Conservation (phyloP, 192 early-diverging fungal genomes). For the Dispira simplex region DNA sequence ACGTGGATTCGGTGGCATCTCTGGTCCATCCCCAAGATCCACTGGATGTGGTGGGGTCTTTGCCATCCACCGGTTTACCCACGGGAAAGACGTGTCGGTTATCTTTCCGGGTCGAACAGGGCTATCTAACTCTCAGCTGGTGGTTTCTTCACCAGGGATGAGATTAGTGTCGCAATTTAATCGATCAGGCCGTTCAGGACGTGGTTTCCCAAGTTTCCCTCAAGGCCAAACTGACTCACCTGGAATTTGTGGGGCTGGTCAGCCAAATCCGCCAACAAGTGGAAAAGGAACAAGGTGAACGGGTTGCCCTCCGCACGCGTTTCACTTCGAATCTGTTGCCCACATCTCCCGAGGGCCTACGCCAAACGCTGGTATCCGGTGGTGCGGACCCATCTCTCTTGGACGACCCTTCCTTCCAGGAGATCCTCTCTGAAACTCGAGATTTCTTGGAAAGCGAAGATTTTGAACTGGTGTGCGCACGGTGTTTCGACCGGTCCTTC, state of each 20-base stretch:
- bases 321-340: not conserved
- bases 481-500: constrained; percentile 27
- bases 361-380: not conserved
- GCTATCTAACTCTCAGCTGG: constrained; percentile 83
- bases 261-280: constrained; percentile 33
- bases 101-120: constrained; percentile 46
- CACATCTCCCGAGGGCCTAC: not conserved
- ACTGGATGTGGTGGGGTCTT: too few relatives aligned
- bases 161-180: constrained; percentile 44
- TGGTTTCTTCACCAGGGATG: constrained; percentile 84
- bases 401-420: constrained; percentile 24
- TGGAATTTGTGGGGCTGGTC: constrained; percentile 40
- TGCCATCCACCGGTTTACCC: constrained; percentile 13
- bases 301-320: not conserved
- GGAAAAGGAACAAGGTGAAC: constrained; percentile 26
- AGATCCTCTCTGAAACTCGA: constrained; percentile 70
- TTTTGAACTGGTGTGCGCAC: constrained; percentile 16
- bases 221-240: constrained; percentile 42
- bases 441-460: constrained; percentile 65
- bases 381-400: not conserved
- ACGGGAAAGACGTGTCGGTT: constrained; percentile 22
- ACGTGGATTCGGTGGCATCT: constrained; percentile 53
- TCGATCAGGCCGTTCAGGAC: constrained; percentile 49
- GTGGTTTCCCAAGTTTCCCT: constrained; percentile 29
- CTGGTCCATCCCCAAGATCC: constrained; percentile 20